A percentile compares a stretch with the other conserved stretches of the same genome.
phyloP scores from a whole-genome alignment of 225 moss, liverwort and hornwort species.

The Ulota crispa region DNA sequence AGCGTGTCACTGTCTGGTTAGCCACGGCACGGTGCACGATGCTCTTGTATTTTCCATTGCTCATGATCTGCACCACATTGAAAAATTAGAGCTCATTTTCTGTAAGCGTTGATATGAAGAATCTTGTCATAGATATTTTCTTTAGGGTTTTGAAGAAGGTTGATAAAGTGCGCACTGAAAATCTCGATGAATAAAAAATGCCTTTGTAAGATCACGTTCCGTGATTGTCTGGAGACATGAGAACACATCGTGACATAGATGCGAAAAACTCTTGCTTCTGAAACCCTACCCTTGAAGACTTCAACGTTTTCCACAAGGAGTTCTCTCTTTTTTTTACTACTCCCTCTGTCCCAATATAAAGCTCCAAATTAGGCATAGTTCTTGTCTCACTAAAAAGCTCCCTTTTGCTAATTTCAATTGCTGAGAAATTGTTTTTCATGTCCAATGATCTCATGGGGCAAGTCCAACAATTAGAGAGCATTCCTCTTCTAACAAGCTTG shows the following conservation, averaged over 20 bases:
- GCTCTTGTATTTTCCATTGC: slow-evolving; percentile 48
- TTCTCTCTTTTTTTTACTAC: not conserved
- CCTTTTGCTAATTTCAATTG: no score
- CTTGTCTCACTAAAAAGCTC: no score
- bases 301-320: not conserved
- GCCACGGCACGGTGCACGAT: slow-evolving; percentile 47
- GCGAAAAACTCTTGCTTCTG: not conserved
- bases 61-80: slow-evolving; percentile 35
- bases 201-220: not conserved
- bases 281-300: not conserved
- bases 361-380: no score
- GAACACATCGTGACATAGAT: not conserved
- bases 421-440: no score
- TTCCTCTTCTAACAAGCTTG: no score
- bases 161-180: not conserved
- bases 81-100: not conserved
- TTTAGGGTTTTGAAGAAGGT: not conserved
- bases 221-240: not conserved
- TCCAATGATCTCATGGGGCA: no score
- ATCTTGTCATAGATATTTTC: not conserved
- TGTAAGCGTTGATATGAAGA: not conserved
- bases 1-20: slow-evolving; percentile 28
- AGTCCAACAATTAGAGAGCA: no score
- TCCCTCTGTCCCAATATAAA: no score
- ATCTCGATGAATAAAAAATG: not conserved